A percentile compares a stretch with the other conserved stretches of the same genome.
phyloP scores from a whole-genome alignment of 2,329 filamentous ascomycete species.

The Aspergillus fumigatiaffinis region DNA sequence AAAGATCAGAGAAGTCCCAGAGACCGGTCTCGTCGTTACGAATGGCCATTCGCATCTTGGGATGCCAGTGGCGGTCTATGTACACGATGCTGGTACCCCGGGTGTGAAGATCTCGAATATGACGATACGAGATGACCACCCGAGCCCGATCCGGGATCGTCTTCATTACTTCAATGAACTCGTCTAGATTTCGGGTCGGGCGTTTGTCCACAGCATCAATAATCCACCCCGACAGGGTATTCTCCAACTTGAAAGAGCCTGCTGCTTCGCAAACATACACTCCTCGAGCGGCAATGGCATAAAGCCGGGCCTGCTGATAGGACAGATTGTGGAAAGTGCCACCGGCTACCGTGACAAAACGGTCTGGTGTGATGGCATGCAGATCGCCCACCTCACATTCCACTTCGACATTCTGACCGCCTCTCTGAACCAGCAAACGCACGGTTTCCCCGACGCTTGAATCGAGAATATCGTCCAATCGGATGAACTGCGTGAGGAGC shows the following conservation, averaged over 20 bases:
- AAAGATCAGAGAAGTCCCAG: slow-evolving; percentile 91
- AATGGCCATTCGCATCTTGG: slow-evolving; percentile 87
- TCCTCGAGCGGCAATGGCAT: slow-evolving; percentile 85
- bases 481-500: slow-evolving; percentile 87
- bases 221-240: slow-evolving; percentile 86
- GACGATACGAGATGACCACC: slow-evolving; percentile 92
- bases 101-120: slow-evolving; percentile 90
- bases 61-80: slow-evolving; percentile 92
- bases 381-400: slow-evolving; percentile 83
- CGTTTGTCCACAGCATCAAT: slow-evolving; percentile 90
- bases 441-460: slow-evolving; percentile 77
- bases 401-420: slow-evolving; percentile 80
- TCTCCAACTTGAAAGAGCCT: slow-evolving; percentile 92
- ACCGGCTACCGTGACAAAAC: slow-evolving; percentile 90
- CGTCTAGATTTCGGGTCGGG: slow-evolving; percentile 78
- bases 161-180: slow-evolving; percentile 89
- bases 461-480: slow-evolving; percentile 86
- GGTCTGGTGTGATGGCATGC: slow-evolving; percentile 90
- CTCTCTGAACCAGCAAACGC: slow-evolving; percentile 77
- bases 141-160: slow-evolving; percentile 74
- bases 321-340: slow-evolving; percentile 94
- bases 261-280: slow-evolving; percentile 94
- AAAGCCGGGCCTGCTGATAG: slow-evolving; percentile 94
- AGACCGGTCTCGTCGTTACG: slow-evolving; percentile 85
- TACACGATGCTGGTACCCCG: slow-evolving; percentile 89